These are phyloP conservation scores for Arachis stenosperma DNA, from an alignment of 306 rosid genomes.

Conservation along the genomic window DNA sequence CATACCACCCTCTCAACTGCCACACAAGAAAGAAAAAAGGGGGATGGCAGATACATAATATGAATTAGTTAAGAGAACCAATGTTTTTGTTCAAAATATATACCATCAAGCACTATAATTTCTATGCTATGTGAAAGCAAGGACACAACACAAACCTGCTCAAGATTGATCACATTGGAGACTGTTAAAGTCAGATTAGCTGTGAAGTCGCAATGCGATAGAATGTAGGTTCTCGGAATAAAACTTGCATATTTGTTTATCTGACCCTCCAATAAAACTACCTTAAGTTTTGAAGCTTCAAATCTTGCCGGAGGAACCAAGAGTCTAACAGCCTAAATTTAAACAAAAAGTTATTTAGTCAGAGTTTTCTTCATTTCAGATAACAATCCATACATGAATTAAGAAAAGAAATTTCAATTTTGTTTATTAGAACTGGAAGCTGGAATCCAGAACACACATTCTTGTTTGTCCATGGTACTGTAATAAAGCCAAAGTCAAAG, in stretches of 20 bases:
- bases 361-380: constrained; percentile 14
- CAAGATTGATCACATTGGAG: constrained; percentile 88
- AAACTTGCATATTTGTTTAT: constrained; percentile 59
- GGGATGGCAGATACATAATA: constrained; percentile 17
- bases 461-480: constrained; percentile 1
- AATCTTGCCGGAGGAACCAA: constrained; percentile 86
- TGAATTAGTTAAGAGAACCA: not conserved
- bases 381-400: constrained; percentile 14
- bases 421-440: constrained; percentile 26
- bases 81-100: constrained; percentile 11
- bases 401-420: constrained; percentile 13
- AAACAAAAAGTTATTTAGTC: constrained; percentile 5
- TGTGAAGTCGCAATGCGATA: constrained; percentile 94
- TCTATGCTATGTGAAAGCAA: not conserved
- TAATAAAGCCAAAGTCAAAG: constrained; percentile 18
- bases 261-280: constrained; percentile 62
- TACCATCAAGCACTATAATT: not conserved
- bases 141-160: constrained; percentile 68
- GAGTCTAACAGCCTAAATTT: constrained; percentile 67
- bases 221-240: constrained; percentile 89
- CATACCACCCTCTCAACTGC: constrained; percentile 94
- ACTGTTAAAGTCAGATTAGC: constrained; percentile 91
- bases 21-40: constrained; percentile 17
- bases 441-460: constrained; percentile 12
- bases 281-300: constrained; percentile 88